These are phyloP conservation scores for Chalaropsis ovoidea DNA, from an alignment of 2,329 filamentous ascomycete species.

Conservation along the genomic window DNA sequence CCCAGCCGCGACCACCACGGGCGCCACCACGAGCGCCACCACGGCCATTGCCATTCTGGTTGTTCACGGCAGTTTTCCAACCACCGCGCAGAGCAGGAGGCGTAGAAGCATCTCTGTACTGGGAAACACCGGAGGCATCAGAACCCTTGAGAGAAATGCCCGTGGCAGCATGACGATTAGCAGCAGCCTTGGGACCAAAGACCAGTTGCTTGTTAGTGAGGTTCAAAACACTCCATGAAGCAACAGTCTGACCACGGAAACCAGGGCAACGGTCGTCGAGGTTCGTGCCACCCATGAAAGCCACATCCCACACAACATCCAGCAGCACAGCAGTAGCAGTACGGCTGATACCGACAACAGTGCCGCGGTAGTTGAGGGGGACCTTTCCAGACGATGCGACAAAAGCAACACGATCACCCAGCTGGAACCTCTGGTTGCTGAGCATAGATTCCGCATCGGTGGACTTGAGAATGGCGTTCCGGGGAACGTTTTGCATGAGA, in stretches of 20 bases:
- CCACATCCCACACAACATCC: constrained; percentile 85
- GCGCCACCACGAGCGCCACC: constrained; percentile 27
- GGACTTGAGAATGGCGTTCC: constrained; percentile 83
- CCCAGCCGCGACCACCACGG: constrained; percentile 27
- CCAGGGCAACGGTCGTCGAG: constrained; percentile 81
- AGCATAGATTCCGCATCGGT: constrained; percentile 89
- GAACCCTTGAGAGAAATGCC: constrained; percentile 30
- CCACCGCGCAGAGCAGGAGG: constrained; percentile 47
- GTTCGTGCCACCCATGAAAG: constrained; percentile 95
- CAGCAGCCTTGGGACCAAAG: constrained; percentile 50
- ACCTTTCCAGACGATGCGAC: constrained; percentile 89
- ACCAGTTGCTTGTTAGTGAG: constrained; percentile 72
- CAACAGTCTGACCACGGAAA: constrained; percentile 89
- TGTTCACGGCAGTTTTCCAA: constrained; percentile 37
- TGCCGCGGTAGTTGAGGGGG: constrained; percentile 81
- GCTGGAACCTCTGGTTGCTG: constrained; percentile 66
- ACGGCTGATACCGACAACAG: constrained; percentile 86
- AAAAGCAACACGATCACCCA: constrained; percentile 89
- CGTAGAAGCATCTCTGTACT: constrained; percentile 49
- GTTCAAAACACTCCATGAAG: constrained; percentile 80
- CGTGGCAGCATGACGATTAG: constrained; percentile 26
- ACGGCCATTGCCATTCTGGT: constrained; percentile 17
- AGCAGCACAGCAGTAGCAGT: constrained; percentile 73
- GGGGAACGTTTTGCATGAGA: constrained; percentile 63
- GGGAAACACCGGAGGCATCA: constrained; percentile 49